Evolutionary conservation across 371 early-diverging fungal species (phyloP).

Genomic region (Lichtheimia hyalospora): DNA sequence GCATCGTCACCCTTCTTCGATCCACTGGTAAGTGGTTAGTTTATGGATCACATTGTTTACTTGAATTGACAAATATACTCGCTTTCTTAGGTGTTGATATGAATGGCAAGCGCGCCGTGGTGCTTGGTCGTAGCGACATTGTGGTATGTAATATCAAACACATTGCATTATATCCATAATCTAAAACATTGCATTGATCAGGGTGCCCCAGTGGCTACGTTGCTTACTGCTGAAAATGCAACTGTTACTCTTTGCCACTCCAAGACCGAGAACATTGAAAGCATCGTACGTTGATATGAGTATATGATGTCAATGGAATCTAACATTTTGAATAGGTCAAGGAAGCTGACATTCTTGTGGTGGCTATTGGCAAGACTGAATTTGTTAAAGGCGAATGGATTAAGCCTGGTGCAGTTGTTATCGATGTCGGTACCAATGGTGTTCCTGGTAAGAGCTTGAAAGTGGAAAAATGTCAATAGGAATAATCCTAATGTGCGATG

Average conservation of each 20-base stretch:
- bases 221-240: constrained; percentile 77
- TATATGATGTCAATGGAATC: not conserved
- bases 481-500: not conserved
- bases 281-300: constrained; percentile 2
- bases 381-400: constrained; percentile 89
- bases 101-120: constrained; percentile 83
- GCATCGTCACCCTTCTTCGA: constrained; percentile 77
- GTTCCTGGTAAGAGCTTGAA: constrained; percentile 49
- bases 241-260: constrained; percentile 94
- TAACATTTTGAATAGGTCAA: constrained; percentile 34
- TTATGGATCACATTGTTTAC: too few species aligned
- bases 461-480: too few species aligned
- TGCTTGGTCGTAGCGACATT: constrained; percentile 92
- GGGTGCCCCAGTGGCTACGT: constrained; percentile 84
- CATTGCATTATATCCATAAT: not conserved
- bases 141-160: constrained; percentile 43
- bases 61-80: not conserved
- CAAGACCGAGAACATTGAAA: constrained; percentile 63
- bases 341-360: constrained; percentile 85
- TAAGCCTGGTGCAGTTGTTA: constrained; percentile 88
- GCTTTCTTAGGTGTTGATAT: constrained; percentile 45
- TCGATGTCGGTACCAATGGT: constrained; percentile 94
- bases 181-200: constrained; percentile 6
- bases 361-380: constrained; percentile 82
- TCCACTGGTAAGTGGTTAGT: constrained; percentile 29